Base-by-base conservation (phyloP, 805 yeast genomes). In the Barnettozyma californica region DNA sequence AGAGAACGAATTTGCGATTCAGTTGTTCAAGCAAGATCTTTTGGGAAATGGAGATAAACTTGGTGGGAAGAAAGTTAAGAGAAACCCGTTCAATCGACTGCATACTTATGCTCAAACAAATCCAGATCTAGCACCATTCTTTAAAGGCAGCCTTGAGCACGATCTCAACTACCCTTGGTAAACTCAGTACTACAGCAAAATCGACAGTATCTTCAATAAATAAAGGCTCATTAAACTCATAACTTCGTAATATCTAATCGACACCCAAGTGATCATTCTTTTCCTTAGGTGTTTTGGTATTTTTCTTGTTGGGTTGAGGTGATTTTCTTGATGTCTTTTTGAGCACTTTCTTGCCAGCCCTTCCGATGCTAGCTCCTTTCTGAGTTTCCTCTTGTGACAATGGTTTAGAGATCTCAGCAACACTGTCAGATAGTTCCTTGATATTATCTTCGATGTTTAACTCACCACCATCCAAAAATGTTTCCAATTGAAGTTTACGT, bases 401-500 rank as follows among this genome's bases (percentile, higher is more conserved):
- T 25, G 33, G 43, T 16, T 40, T 38, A 9, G 33, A 25, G 43
- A 40, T 40, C 23, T 40, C 43, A 3, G 43, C 21, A n/a, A 40
- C 34, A 26, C 43, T 40, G 34, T 40, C 43, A 40, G 31, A 45
- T 43, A 5, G 16, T 20, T 38, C 38, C 23, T 35, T 35, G 7
- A 35, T 11, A 18, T 35, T 11, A 35, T 35, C 38, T 7, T 35
- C 23, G 5, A 18, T 25, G 33, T 40, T 40, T n/a, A 45, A 2
- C 26, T 55, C 54, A 23, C 52, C 52, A 13, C 64, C 64, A 53
- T 62, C 64, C 21, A 62, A 38, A 6, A 58, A 47, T 31, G 49
- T 58, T 49, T 76, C 83, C 44, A 90, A 73, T 53, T 82, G 81
- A 1, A 64, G 64, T 56, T 84, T 78, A 48, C 95, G 77, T 33